Base-by-base conservation (phyloP, 257 asterid genomes). In the Solanum acaule region DNA sequence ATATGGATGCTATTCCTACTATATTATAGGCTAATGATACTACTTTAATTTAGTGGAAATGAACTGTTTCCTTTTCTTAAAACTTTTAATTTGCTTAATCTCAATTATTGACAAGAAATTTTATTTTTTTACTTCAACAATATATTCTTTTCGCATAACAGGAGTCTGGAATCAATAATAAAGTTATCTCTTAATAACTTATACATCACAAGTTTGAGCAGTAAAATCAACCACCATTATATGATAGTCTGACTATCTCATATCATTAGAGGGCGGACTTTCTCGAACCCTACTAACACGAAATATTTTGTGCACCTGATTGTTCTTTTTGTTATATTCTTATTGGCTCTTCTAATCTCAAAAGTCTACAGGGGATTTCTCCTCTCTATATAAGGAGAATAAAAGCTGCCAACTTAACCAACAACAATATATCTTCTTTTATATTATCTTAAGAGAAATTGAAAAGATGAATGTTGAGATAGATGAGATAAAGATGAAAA, bases 361-460 rank as follows among this genome's bases (percentile, higher is more conserved):
- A 8, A 71, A 22, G 29, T 72, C 37, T n/a, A 59, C 23, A 77
- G 14, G 37, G 52, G 67, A 79, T 35, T 85, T 79, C 67, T 82
- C 71, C 89, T 65, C 29, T 86, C 91, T 93, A 93, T 93, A 79
- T 79, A 89, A 90, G 77, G 65, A 90, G 87, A 84, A 85, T 84
- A 88, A 85, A 85, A 87, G 84, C 61, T 61, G 87, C 88, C 83
- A 89, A 89, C 38, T 71, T 84, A 75, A 88, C 82, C 42, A 89
- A 77, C 42, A 89, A 85, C 68, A 31, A 31, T 27, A 67, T 63
- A 71, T 83, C 70, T 83, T 44, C 23, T 56, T 8, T 70, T 22
- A 1, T 22, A 1, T 31, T 13, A 44, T 68, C 65, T 79, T 25
- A 16, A 10, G 37, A 29, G 34, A 82, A 83, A 65, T 88, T 85